These are phyloP conservation scores for Cryphonectria parasitica DNA, from an alignment of 2,329 filamentous ascomycete genomes.

Conservation along the genomic window DNA sequence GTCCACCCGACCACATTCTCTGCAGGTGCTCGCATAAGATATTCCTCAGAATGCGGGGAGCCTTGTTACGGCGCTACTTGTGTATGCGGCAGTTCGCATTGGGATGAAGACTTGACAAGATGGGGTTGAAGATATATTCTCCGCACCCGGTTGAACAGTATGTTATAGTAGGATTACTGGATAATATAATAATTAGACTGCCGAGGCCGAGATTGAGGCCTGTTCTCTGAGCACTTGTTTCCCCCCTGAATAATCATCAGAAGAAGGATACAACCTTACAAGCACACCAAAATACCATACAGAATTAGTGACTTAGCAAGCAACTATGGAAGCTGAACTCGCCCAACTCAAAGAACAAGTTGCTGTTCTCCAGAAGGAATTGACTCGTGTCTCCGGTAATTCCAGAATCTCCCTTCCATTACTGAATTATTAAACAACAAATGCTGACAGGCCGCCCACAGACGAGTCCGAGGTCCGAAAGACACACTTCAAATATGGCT, in stretches of 20 bases:
- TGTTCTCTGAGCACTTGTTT: neutral
- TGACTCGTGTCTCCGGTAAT: conserved; percentile 39
- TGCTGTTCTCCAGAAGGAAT: conserved; percentile 40
- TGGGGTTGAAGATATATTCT: neutral
- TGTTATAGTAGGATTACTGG: neutral
- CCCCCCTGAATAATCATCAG: neutral
- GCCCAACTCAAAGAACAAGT: conserved; percentile 44
- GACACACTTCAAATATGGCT: conserved; percentile 61
- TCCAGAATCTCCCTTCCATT: neutral
- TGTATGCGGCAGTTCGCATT: conserved; percentile 11
- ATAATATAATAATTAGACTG: neutral
- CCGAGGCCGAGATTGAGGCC: neutral
- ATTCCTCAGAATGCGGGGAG: conserved; percentile 11
- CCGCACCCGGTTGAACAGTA: neutral
- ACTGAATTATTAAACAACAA: no score
- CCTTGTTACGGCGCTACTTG: neutral
- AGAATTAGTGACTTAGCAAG: conserved; percentile 10
- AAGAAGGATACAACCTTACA: neutral
- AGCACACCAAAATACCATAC: neutral
- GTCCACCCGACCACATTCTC: neutral
- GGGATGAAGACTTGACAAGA: neutral
- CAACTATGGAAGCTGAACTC: conserved; percentile 41
- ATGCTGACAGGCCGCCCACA: conserved; percentile 31
- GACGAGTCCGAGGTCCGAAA: conserved; percentile 59
- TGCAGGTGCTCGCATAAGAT: conserved; percentile 3